phyloP scores from a whole-genome alignment of 139 green algal genomes.

The Dunaliella primolecta region DNA sequence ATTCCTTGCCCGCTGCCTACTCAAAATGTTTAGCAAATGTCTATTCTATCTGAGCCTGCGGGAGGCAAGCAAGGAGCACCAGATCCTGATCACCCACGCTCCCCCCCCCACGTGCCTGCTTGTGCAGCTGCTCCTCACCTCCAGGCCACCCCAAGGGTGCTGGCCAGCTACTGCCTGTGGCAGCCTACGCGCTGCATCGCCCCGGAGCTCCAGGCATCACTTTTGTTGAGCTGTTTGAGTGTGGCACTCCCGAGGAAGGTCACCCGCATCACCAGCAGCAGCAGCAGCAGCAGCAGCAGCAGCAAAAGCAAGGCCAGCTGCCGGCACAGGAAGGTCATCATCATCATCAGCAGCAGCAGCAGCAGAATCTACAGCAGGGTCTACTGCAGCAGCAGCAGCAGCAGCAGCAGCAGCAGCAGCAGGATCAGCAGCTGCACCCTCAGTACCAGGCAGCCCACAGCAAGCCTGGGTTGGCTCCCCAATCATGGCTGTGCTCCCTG shows the following conservation, averaged over 20 bases:
- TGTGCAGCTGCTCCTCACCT: not conserved
- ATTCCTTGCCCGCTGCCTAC: too few species aligned
- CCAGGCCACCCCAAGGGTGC: not conserved
- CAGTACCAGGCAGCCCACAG: not conserved
- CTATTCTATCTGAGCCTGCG: too few species aligned
- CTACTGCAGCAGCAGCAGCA: not conserved
- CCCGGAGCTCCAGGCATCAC: not conserved
- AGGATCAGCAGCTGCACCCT: not conserved
- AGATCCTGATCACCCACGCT: too few species aligned
- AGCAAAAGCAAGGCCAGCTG: not conserved
- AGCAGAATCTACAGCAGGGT: not conserved
- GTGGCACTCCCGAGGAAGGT: not conserved
- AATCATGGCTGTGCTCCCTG: not conserved
- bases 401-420: not conserved
- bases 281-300: not conserved
- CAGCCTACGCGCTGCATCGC: not conserved
- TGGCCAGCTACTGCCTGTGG: not conserved
- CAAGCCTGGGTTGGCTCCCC: not conserved
- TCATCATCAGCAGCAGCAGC: not conserved
- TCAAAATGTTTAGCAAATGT: too few species aligned
- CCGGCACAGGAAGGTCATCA: too few species aligned
- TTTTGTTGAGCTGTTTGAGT: not conserved
- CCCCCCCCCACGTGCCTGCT: too few species aligned
- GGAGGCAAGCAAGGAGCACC: too few species aligned
- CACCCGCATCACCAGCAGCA: not conserved